Evolutionary conservation across 225 moss, liverwort and hornwort species (phyloP).

Genomic region (Bryoerythrophyllum caledonicum): DNA sequence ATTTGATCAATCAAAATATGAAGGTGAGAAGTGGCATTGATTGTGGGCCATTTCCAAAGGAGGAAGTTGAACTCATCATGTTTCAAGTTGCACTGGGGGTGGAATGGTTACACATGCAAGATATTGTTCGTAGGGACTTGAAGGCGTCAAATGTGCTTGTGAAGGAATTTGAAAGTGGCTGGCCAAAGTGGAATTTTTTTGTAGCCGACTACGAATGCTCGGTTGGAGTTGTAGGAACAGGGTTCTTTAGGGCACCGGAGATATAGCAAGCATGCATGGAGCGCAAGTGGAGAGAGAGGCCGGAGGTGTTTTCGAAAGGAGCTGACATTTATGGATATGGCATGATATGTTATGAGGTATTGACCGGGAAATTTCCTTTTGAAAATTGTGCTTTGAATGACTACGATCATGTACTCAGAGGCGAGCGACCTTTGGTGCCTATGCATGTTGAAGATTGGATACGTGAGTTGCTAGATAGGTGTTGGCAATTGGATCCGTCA

Average conservation of each 20-base stretch:
- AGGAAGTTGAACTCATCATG: neutral
- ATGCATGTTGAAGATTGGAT: neutral
- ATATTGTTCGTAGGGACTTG: neutral
- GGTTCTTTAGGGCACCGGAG: neutral
- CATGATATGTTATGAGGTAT: neutral
- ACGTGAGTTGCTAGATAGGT: neutral
- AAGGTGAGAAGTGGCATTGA: neutral
- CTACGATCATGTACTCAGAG: neutral
- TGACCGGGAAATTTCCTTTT: neutral
- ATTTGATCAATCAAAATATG: neutral
- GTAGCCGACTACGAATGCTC: neutral
- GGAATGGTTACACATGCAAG: neutral
- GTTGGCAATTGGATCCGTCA: neutral
- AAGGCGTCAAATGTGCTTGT: neutral
- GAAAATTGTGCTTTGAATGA: neutral
- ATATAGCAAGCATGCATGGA: neutral
- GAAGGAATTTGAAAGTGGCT: rapidly evolving
- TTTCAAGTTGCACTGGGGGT: neutral
- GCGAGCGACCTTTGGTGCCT: neutral
- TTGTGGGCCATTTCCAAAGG: neutral
- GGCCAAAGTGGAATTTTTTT: neutral
- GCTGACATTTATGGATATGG: neutral
- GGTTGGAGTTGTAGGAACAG: neutral
- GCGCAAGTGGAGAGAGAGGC: neutral
- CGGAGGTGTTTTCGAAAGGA: neutral